A percentile compares a stretch with the other conserved stretches of the same genome.
Conservation (phyloP, 345 rosid genomes). For the Lagerstroemia speciosa region DNA sequence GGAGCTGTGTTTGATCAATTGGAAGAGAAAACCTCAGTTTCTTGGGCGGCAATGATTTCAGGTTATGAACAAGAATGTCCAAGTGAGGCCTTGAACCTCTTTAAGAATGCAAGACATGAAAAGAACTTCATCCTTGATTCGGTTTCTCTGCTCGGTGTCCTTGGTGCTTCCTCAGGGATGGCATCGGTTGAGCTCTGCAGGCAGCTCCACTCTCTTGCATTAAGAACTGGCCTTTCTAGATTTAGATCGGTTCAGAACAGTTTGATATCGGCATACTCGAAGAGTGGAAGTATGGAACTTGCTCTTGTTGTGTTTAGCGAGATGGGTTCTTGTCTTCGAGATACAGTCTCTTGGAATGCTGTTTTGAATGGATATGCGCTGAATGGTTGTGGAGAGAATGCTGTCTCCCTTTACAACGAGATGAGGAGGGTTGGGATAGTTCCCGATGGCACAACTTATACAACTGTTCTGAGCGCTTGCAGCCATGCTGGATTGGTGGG, state of each 20-base stretch:
- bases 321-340: conserved; percentile 24
- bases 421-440: conserved; percentile 26
- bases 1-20: conserved; percentile 23
- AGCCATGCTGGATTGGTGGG: conserved; percentile 32
- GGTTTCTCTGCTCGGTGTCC: conserved; percentile 17
- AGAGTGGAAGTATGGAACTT: conserved; percentile 28
- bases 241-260: conserved; percentile 27
- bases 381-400: conserved; percentile 28
- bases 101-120: conserved; percentile 18
- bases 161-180: conserved; percentile 24
- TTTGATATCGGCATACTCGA: conserved; percentile 41
- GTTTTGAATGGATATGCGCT: conserved; percentile 31
- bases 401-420: conserved; percentile 24
- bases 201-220: conserved; percentile 34
- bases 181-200: conserved; percentile 26
- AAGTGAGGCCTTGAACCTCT: conserved; percentile 29
- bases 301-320: conserved; percentile 23
- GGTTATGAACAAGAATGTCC: conserved; percentile 26
- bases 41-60: conserved; percentile 43
- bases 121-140: conserved; percentile 24
- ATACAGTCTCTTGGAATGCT: conserved; percentile 42
- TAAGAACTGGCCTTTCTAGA: conserved; percentile 17
- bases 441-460: conserved; percentile 30
- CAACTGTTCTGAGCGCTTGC: conserved; percentile 31
- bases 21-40: conserved; percentile 24